Conservation (phyloP, 495 filamentous ascomycete genomes). For the Hypoxylon rickii region DNA sequence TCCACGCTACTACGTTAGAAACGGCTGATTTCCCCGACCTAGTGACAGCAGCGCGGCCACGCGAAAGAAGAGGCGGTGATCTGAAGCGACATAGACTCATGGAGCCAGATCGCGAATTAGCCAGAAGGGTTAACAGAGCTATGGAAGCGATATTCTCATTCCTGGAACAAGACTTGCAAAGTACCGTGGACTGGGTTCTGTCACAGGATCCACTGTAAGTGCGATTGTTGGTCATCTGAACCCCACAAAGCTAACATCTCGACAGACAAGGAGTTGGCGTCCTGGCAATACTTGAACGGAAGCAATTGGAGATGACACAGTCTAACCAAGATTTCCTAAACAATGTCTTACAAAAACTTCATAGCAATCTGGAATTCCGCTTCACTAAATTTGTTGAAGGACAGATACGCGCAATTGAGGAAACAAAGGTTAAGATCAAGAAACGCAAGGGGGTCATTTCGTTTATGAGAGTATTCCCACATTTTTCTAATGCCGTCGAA, state of each 20-base stretch:
- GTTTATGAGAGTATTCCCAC: conserved; percentile 91
- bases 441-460: conserved; percentile 95
- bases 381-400: conserved; percentile 93
- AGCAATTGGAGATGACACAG: conserved; percentile 76
- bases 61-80: conserved; percentile 68
- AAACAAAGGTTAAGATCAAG: conserved; percentile 99
- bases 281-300: conserved; percentile 76
- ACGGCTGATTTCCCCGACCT: conserved; percentile 81
- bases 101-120: conserved; percentile 83
- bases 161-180: conserved; percentile 77
- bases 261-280: conserved; percentile 85
- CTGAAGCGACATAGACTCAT: conserved; percentile 71
- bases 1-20: conserved; percentile 80
- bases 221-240: background rate
- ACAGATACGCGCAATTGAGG: conserved; percentile 92
- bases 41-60: conserved; percentile 66
- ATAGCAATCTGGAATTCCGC: conserved; percentile 71
- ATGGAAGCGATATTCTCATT: conserved; percentile 89
- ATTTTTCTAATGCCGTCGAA: conserved; percentile 79
- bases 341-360: conserved; percentile 76
- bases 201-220: conserved; percentile 79
- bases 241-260: conserved; percentile 15
- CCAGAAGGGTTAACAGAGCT: conserved; percentile 73
- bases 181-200: conserved; percentile 81
- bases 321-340: conserved; percentile 91